These are phyloP conservation scores for Rhizopogon salebrosus DNA, from an alignment of 768 basidiomycete genomes.

Conservation along the genomic window DNA sequence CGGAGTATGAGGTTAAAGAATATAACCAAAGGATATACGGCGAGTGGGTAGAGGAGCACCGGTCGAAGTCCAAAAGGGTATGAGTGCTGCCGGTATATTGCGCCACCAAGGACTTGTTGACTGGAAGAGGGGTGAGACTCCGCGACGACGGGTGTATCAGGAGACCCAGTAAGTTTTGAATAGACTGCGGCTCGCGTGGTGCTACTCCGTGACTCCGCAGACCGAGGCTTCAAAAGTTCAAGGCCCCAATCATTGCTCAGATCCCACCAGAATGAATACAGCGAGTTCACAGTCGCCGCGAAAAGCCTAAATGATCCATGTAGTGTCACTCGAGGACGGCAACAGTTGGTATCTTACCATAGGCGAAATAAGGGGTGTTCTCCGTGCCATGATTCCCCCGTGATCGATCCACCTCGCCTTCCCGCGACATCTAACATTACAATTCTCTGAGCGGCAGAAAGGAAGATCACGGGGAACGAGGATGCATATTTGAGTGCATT, in stretches of 20 bases:
- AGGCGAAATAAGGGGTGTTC: slow-evolving; percentile 78
- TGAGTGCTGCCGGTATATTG: slow-evolving; percentile 16
- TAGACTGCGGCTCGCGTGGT: slow-evolving; percentile 43
- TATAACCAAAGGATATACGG: slow-evolving; percentile 79
- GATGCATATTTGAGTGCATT: slow-evolving; percentile 97
- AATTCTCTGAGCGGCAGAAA: slow-evolving; percentile 85
- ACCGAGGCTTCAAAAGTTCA: slow-evolving; percentile 50
- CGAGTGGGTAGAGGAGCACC: slow-evolving; percentile 72
- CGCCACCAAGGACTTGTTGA: background rate
- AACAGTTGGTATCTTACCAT: slow-evolving; percentile 51
- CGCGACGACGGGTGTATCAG: slow-evolving; percentile 4
- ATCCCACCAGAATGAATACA: slow-evolving; percentile 99
- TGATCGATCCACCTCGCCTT: slow-evolving; percentile 39
- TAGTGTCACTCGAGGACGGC: background rate
- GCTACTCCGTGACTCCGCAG: slow-evolving; percentile 21
- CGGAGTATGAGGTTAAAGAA: slow-evolving; percentile 82
- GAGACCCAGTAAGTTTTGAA: slow-evolving; percentile 24
- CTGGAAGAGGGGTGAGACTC: slow-evolving; percentile 15
- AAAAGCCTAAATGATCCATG: slow-evolving; percentile 55
- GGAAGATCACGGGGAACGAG: slow-evolving; percentile 91
- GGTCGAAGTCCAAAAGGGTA: slow-evolving; percentile 74
- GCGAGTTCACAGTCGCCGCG: slow-evolving; percentile 79
- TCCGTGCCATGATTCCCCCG: slow-evolving; percentile 57
- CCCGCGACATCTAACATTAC: slow-evolving; percentile 56
- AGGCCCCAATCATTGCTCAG: slow-evolving; percentile 98